phyloP scores from a whole-genome alignment of 2,329 filamentous ascomycete genomes.

The Beauveria sp. region DNA sequence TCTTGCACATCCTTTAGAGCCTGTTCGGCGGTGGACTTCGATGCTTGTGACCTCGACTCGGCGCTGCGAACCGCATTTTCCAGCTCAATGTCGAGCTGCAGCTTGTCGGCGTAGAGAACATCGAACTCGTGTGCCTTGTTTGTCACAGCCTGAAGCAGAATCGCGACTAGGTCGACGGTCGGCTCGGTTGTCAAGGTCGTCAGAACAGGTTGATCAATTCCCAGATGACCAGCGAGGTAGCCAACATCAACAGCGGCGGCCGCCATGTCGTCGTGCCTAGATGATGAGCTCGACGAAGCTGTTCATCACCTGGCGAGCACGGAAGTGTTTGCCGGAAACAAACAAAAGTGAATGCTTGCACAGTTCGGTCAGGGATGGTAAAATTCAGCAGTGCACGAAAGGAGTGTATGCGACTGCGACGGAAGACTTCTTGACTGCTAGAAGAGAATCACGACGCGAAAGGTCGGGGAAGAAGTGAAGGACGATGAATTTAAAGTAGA shows the following conservation, averaged over 20 bases:
- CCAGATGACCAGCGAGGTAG: constrained; percentile 66
- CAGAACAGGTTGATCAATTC: constrained; percentile 58
- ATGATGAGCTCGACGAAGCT: constrained; percentile 11
- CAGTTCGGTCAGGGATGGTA: background rate
- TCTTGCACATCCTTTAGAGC: constrained; percentile 77
- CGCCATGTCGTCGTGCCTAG: constrained; percentile 33
- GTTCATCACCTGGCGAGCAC: constrained; percentile 7
- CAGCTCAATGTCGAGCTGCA: constrained; percentile 83
- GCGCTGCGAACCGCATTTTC: constrained; percentile 81
- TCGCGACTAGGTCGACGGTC: constrained; percentile 69
- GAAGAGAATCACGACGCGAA: background rate
- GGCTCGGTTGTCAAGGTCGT: constrained; percentile 56
- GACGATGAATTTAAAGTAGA: background rate
- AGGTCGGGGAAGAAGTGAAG: background rate
- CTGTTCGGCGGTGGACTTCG: constrained; percentile 77
- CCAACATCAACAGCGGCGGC: constrained; percentile 54
- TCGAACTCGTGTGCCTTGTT: constrained; percentile 78
- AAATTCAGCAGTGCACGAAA: background rate
- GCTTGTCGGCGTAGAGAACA: constrained; percentile 75
- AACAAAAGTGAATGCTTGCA: background rate
- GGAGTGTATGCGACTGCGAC: constrained; percentile 4
- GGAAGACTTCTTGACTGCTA: background rate
- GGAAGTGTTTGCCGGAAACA: background rate
- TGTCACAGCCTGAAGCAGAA: constrained; percentile 66
- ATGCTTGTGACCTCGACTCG: constrained; percentile 72